These are phyloP conservation scores for Aspergillus ochraceoroseus DNA, from an alignment of 2,329 filamentous ascomycete species.

Conservation along the genomic window DNA sequence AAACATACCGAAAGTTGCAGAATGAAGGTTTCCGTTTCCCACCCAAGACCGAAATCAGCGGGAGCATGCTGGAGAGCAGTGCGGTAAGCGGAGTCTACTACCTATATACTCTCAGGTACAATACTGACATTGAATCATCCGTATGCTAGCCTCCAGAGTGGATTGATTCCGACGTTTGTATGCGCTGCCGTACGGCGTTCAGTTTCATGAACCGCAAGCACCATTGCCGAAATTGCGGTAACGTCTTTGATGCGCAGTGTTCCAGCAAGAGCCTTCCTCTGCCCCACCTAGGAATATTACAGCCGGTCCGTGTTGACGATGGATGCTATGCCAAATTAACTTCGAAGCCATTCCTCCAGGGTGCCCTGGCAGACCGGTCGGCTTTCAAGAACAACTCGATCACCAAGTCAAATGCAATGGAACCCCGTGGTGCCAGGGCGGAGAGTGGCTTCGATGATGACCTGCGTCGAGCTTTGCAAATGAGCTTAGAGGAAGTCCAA, in stretches of 20 bases:
- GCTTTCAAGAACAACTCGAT: constrained; percentile 48
- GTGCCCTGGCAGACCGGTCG: constrained; percentile 40
- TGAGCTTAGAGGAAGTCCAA: constrained; percentile 93
- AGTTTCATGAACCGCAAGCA: constrained; percentile 98
- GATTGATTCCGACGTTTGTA: constrained; percentile 96
- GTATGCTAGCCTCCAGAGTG: constrained; percentile 77
- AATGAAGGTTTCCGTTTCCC: constrained; percentile 85
- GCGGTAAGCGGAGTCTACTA: constrained; percentile 59
- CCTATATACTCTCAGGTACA: neutral
- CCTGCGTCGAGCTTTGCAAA: constrained; percentile 84
- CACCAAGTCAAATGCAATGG: constrained; percentile 72
- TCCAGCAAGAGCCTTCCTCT: constrained; percentile 83
- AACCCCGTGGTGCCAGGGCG: constrained; percentile 80
- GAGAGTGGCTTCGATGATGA: constrained; percentile 94
- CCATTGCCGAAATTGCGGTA: constrained; percentile 95
- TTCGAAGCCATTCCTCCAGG: constrained; percentile 55
- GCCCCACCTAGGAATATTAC: constrained; percentile 86
- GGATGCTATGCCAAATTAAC: constrained; percentile 88
- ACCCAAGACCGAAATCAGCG: constrained; percentile 78
- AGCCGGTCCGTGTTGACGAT: constrained; percentile 90
- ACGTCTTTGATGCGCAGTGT: constrained; percentile 93
- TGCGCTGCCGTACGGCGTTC: constrained; percentile 92
- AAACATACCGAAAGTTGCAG: constrained; percentile 78
- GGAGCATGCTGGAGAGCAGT: constrained; percentile 95
- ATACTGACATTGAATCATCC: constrained; percentile 15